A percentile compares a stretch with the other conserved stretches of the same genome.
Conservation (phyloP, 257 asterid genomes). For the Avicennia marina region DNA sequence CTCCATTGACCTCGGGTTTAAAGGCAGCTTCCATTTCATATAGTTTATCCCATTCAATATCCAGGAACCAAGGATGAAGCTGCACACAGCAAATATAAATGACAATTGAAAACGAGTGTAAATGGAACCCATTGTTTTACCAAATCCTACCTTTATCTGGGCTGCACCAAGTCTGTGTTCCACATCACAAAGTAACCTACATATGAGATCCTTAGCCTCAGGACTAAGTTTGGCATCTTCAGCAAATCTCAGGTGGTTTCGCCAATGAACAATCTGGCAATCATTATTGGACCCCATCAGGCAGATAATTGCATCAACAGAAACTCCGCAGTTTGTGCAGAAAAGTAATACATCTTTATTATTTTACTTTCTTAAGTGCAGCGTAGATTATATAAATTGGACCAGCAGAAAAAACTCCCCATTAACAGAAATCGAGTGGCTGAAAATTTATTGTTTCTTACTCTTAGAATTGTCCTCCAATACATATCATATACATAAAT, state of each 20-base stretch:
- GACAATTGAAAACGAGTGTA: background rate
- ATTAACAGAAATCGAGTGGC: background rate
- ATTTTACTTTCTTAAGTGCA: background rate
- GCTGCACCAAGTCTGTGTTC: slow-evolving; percentile 88
- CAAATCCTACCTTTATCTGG: slow-evolving; percentile 70
- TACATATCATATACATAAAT: background rate
- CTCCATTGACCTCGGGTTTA: slow-evolving; percentile 87
- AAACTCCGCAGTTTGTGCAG: background rate
- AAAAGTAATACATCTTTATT: background rate
- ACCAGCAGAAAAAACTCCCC: background rate
- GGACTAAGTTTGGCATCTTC: slow-evolving; percentile 66
- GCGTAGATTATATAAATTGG: background rate
- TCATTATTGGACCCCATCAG: slow-evolving; percentile 22
- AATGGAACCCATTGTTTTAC: slow-evolving; percentile 7
- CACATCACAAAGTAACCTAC: slow-evolving; percentile 82
- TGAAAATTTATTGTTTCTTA: slow-evolving; percentile 3
- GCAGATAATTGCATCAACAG: slow-evolving; percentile 4
- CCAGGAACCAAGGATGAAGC: slow-evolving; percentile 95
- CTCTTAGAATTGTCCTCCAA: background rate
- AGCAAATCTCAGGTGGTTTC: slow-evolving; percentile 81
- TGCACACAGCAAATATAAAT: slow-evolving; percentile 18
- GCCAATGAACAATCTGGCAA: slow-evolving; percentile 94
- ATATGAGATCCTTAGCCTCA: slow-evolving; percentile 90
- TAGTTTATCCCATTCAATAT: slow-evolving; percentile 76
- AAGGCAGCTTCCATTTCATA: slow-evolving; percentile 98